Evolutionary conservation across 2,329 filamentous ascomycete genomes (phyloP), one percentile per base, ranked within the genome.

Genomic region (Trichophyton schoenleinii): DNA sequence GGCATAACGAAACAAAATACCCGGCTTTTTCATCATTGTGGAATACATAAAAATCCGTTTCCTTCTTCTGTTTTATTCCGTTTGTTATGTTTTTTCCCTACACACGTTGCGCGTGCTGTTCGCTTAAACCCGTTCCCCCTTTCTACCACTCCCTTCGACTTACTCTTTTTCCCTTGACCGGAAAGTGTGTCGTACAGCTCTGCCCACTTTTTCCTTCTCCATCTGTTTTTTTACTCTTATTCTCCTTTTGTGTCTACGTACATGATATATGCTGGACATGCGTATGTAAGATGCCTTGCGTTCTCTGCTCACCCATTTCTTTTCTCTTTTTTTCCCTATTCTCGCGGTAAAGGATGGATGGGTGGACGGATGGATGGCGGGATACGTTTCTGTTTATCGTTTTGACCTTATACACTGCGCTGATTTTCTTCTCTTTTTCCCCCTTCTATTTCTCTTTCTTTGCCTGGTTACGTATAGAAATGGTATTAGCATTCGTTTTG

Each of bases 1-100:
- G 52, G 52, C 52, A 34, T 55, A 55, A 55, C 52, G 52, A 28
- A 55, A 55, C 52, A 31, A 55, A 53, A 55, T 55, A 55, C 52
- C 52, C 52, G 13, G n/a, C 31, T 34, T 55, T 34, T 55, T 36
- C 52, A 55, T 55, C 49, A 36, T 55, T 55, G 52, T 55, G 52
- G 31, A 55, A 55, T 34, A 55, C n/a, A 55, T 55, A 55, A 55
- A 55, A 55, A 36, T 38, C 15, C n/a, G 28, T 55, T 36, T 55
- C 52, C n/a, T 55, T 55, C 28, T 36, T 36, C n/a, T 44, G 34
- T 13, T 38, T 3, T 38, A 9, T 38, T 13, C 34, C 34, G 34
- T 38, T 18, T 44, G 15, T 44, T 44, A 6, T 44, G 2, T 44
- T 31, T 5, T 36, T 22, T 18, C 31, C 18, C 20, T 8, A 31